A percentile compares a stretch with the other conserved stretches of the same genome.
Conservation (phyloP, 169 alveolate genomes). For the Besnoitia besnoiti region DNA sequence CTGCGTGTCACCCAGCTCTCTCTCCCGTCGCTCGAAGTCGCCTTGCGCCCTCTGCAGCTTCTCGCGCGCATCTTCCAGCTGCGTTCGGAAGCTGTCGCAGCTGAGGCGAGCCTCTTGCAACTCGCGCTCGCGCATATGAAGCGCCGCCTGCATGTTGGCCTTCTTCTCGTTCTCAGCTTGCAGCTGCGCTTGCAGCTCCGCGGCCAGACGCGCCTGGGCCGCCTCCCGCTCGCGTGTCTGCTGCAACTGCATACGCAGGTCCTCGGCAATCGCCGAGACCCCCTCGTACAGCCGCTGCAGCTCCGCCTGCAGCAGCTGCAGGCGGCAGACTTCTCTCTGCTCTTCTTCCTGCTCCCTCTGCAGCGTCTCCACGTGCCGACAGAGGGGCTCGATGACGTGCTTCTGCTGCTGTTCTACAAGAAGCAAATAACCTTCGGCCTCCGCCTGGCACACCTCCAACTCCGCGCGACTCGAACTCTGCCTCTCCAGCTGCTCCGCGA, state of each 20-base stretch:
- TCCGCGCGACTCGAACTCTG: conserved; percentile 10
- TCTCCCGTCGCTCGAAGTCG: conserved; percentile 39
- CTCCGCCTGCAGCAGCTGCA: conserved; percentile 12
- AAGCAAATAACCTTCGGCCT: conserved; percentile 13
- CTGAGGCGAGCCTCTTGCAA: background rate
- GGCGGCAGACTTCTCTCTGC: conserved; percentile 20
- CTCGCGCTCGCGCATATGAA: background rate
- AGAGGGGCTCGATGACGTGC: conserved; percentile 49
- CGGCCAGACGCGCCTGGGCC: conserved; percentile 7
- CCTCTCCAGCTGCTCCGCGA: conserved; percentile 19
- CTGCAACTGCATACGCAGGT: background rate
- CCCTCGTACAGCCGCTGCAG: conserved; percentile 20
- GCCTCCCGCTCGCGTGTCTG: background rate
- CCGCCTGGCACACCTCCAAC: conserved; percentile 25
- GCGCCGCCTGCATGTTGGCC: conserved; percentile 2
- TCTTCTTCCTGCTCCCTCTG: conserved; percentile 29
- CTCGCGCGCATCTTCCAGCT: background rate
- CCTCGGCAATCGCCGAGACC: background rate
- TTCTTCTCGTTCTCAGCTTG: conserved; percentile 1
- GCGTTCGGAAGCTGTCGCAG: conserved; percentile 10
- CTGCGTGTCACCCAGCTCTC: conserved; percentile 22
- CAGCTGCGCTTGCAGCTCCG: conserved; percentile 12
- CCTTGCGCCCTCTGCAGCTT: conserved; percentile 41
- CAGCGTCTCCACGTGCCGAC: conserved; percentile 5
- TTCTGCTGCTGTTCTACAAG: conserved; percentile 9